A percentile compares a stretch with the other conserved stretches of the same genome.
Evolutionary conservation across 2,329 filamentous ascomycete genomes (phyloP).

Genomic region (Truncatella angustata): DNA sequence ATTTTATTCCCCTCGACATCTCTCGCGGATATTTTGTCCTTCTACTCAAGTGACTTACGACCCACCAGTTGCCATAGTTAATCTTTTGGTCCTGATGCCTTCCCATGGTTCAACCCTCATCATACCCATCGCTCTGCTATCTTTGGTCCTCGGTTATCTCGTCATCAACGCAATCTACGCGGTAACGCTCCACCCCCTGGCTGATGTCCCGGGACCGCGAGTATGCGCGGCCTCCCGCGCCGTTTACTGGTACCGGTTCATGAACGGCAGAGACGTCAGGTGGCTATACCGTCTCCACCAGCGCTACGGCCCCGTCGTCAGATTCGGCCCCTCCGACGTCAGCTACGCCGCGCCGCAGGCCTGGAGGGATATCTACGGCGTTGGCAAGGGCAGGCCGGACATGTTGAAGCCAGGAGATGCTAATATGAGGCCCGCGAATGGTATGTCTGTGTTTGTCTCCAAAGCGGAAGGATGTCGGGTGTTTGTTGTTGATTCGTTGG

Average conservation of each 20-base stretch:
- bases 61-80: too few species aligned
- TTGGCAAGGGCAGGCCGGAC: conserved; percentile 11
- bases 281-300: conserved; percentile 21
- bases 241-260: conserved; percentile 19
- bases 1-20: too few species aligned
- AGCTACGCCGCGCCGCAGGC: conserved; percentile 18
- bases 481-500: too few species aligned
- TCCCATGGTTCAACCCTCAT: too few species aligned
- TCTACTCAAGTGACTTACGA: too few species aligned
- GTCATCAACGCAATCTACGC: conserved; percentile 16
- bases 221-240: conserved; percentile 19
- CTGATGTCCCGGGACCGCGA: conserved; percentile 17
- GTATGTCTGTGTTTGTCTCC: conserved; percentile 3
- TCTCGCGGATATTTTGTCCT: too few species aligned
- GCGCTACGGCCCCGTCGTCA: conserved; percentile 18
- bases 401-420: conserved; percentile 12
- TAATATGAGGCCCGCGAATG: conserved; percentile 16
- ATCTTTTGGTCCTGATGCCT: too few species aligned
- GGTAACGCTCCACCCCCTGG: conserved; percentile 23
- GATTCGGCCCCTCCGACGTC: conserved; percentile 20
- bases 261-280: conserved; percentile 17
- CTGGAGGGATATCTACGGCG: conserved; percentile 20
- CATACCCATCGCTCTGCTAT: too few species aligned
- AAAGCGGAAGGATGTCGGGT: background rate
- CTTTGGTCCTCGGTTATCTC: too few species aligned